Evolutionary conservation across 257 asterid genomes (phyloP), one percentile per base, ranked within the genome.

Genomic region (Petrea volubilis): DNA sequence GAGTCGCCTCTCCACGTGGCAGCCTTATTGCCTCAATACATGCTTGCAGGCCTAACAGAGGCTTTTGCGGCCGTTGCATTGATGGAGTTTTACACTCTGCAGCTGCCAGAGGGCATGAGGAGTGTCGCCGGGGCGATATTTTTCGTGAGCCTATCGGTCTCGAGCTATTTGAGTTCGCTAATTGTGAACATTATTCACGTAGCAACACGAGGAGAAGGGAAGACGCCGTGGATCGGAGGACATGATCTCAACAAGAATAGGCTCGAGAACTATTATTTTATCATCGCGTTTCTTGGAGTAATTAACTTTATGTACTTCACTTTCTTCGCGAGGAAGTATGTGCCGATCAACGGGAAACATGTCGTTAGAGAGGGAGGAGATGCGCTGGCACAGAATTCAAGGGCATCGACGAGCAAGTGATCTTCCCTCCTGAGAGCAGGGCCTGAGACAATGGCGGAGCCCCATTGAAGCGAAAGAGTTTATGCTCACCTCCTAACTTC

Each of bases 121-220:
- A 87, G 96, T n/a, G 76, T 84, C 0, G 89, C 87, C 1, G 96
- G 96, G 0, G 79, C 92, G 2, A 62, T 90, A 0, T 90, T 87
- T 28, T 90, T 90, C 79, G 81, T 87, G 8, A 84, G 88, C 74
- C 24, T 86, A 31, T 84, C 95, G 17, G 49, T 80, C 15, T 83
- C 88, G 5, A 87, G 92, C 67, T 90, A 90, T 53, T 44, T 86
- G 24, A 87, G 90, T 74, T 78, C 89, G 1, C 34, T 90, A 49
- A 74, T 86, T 23, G 93, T 87, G 31, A 90, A 86, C 53, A 24
- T 81, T 0, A 83, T 88, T 28, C 86, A 78, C 33, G 5, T 31
- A 12, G 53, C 75, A 8, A 90, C 87, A 0, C 53, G 67, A 9
- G 63, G 64, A 6, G 61, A 69, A 10, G 88, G 89, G 11, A 17